Conservation (phyloP, 495 filamentous ascomycete genomes). For the Aspergillus biplanus region DNA sequence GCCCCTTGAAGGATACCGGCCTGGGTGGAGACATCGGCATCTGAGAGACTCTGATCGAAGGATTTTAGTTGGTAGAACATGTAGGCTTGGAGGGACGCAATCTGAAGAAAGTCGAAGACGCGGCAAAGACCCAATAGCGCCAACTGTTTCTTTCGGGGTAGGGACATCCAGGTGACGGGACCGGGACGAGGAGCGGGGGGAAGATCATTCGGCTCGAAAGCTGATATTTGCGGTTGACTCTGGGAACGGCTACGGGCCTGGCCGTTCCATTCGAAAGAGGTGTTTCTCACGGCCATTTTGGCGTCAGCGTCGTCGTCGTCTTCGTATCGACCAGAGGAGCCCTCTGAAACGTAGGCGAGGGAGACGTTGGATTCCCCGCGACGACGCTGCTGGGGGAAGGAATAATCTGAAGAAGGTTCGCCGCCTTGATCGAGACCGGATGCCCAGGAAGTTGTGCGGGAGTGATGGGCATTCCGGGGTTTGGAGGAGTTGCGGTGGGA, state of each 20-base stretch:
- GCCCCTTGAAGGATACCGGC: conserved; percentile 77
- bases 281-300: conserved; percentile 38
- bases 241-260: conserved; percentile 45
- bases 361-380: conserved; percentile 45
- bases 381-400: conserved; percentile 34
- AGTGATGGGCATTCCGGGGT: conserved; percentile 42
- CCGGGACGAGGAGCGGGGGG: conserved; percentile 31
- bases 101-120: conserved; percentile 59
- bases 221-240: conserved; percentile 32
- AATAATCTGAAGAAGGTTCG: conserved; percentile 33
- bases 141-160: conserved; percentile 77
- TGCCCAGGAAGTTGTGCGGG: conserved; percentile 47
- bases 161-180: conserved; percentile 65
- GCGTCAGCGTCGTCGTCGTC: conserved; percentile 32
- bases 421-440: conserved; percentile 39
- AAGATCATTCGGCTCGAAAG: conserved; percentile 22
- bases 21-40: conserved; percentile 73
- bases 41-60: conserved; percentile 65
- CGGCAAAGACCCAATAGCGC: conserved; percentile 72
- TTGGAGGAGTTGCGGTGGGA: conserved; percentile 18
- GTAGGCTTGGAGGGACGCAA: conserved; percentile 62
- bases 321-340: conserved; percentile 33
- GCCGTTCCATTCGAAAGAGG: conserved; percentile 42
- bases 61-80: conserved; percentile 81
- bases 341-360: conserved; percentile 42